Conservation (phyloP, 352 stramenopile genomes). For the Globisporangium echinulatum region DNA sequence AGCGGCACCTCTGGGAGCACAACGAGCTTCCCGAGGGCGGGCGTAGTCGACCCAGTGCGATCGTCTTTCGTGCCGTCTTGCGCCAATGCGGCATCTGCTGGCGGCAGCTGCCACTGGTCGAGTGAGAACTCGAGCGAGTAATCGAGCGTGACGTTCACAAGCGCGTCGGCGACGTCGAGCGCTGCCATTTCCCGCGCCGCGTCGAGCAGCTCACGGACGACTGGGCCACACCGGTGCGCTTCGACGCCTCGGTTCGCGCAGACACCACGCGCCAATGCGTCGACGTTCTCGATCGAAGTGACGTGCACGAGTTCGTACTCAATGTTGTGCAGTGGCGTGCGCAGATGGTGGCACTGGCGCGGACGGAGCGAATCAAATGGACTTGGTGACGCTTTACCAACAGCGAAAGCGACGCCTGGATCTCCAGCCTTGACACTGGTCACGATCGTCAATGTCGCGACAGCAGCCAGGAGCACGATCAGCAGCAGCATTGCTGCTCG, state of each 20-base stretch:
- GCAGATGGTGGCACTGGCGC: conserved; percentile 17
- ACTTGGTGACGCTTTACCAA: too few relatives aligned
- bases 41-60: conserved; percentile 3
- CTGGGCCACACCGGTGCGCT: conserved; percentile 23
- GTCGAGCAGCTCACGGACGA: conserved; percentile 23
- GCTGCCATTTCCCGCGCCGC: conserved; percentile 40
- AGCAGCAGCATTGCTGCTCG: neutral
- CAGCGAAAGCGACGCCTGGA: too few relatives aligned
- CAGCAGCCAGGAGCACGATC: neutral
- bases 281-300: conserved; percentile 25
- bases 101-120: neutral
- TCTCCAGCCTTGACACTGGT: neutral
- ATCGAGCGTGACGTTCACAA: conserved; percentile 61
- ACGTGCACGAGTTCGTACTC: conserved; percentile 30
- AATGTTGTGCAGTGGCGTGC: conserved; percentile 19
- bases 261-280: conserved; percentile 14
- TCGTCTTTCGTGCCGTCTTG: neutral
- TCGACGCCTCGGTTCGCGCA: conserved; percentile 22
- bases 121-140: conserved; percentile 40
- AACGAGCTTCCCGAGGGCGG: conserved; percentile 13
- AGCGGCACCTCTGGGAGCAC: conserved; percentile 33
- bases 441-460: neutral
- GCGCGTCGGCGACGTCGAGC: conserved; percentile 29
- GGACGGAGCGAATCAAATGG: too few relatives aligned
- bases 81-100: neutral